Conservation (phyloP, 768 basidiomycete species). For the Tricholoma sp. region DNA sequence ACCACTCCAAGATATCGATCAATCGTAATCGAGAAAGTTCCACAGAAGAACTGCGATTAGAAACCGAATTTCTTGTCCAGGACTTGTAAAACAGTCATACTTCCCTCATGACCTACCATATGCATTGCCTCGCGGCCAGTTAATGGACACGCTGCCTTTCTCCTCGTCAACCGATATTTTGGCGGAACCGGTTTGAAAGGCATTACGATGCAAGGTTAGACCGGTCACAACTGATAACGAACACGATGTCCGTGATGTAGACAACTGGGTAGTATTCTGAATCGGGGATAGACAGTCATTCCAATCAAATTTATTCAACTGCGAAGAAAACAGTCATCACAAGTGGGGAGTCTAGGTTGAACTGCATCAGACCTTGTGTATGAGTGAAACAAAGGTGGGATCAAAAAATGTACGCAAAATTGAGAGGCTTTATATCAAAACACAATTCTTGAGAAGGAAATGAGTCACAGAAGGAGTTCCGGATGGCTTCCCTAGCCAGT, state of each 20-base stretch:
- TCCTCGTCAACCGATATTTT: background rate
- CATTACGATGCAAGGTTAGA: background rate
- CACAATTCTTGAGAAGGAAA: background rate
- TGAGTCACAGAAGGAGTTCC: background rate
- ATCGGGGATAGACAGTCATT: background rate
- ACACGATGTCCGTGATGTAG: background rate
- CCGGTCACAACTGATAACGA: background rate
- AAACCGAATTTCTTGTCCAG: background rate
- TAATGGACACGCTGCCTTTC: background rate
- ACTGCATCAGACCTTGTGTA: background rate
- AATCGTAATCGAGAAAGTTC: too few relatives aligned
- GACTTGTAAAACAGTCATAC: background rate
- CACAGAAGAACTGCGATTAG: background rate
- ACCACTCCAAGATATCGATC: constrained; percentile 24
- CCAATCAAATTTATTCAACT: background rate
- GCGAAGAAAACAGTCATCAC: background rate
- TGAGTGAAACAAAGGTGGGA: background rate
- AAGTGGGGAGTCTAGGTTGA: background rate
- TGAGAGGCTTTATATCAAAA: background rate
- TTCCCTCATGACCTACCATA: background rate
- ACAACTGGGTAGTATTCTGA: background rate
- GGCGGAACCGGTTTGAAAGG: too few relatives aligned
- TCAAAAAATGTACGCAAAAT: background rate
- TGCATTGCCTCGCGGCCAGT: background rate
- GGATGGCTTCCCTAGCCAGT: background rate